A percentile compares a stretch with the other conserved stretches of the same genome.
phyloP scores from a whole-genome alignment of 495 filamentous ascomycete species.

The Lasiosphaeria miniovina region DNA sequence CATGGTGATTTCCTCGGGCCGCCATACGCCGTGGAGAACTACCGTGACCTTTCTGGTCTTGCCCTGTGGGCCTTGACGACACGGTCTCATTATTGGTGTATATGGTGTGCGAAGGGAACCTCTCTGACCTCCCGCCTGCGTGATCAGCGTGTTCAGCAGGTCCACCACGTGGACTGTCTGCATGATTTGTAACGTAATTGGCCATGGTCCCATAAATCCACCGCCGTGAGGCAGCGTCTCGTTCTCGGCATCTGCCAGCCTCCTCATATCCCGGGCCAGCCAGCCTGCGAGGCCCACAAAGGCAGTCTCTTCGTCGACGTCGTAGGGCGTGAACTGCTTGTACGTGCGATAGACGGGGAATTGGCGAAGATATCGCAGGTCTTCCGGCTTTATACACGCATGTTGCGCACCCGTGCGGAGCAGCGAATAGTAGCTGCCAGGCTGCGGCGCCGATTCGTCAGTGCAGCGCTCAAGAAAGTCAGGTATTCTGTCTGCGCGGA shows the following conservation, averaged over 20 bases:
- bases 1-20: constrained; percentile 9
- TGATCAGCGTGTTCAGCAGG: constrained; percentile 3
- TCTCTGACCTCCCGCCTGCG: neutral
- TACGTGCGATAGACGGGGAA: neutral
- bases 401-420: too few species aligned
- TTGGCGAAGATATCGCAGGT: neutral
- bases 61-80: neutral
- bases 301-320: neutral
- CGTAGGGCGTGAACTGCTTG: constrained; percentile 1
- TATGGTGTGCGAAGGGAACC: neutral
- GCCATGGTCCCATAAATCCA: neutral
- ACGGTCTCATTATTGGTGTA: neutral
- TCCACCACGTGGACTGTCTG: neutral
- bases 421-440: too few species aligned
- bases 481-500: neutral
- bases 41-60: neutral
- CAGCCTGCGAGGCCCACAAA: neutral
- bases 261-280: constrained; percentile 1
- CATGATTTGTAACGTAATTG: neutral
- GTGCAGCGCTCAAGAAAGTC: neutral
- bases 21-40: constrained; percentile 1
- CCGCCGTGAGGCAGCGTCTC: neutral
- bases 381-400: neutral
- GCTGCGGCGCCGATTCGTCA: neutral
- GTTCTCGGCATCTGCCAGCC: neutral